phyloP scores from a whole-genome alignment of 306 rosid genomes.

The Ziziphus jujuba region DNA sequence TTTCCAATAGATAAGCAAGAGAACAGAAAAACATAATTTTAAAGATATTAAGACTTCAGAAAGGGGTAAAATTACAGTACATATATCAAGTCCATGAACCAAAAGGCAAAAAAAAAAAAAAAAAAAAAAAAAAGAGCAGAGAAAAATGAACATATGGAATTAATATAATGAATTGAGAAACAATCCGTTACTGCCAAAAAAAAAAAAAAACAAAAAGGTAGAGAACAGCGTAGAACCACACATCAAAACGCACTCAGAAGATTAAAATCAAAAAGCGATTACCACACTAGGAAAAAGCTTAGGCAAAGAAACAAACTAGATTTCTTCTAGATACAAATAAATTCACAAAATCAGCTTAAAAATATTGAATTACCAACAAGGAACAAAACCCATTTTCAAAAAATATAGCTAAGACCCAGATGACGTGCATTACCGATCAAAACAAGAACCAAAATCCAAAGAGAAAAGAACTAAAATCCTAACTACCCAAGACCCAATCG shows the following conservation, averaged over 20 bases:
- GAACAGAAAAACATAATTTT: no score
- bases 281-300: no score
- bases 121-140: not conserved
- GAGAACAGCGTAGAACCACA: not conserved
- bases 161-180: no score
- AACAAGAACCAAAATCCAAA: not conserved
- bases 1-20: no score
- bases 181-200: not conserved
- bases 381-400: not conserved
- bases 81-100: no score
- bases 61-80: no score
- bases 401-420: not conserved
- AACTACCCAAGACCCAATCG: no score
- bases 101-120: no score
- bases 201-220: not conserved
- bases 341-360: not conserved
- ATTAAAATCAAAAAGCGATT: not conserved
- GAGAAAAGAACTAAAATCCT: not conserved
- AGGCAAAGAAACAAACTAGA: not conserved
- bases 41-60: no score
- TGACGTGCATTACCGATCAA: not conserved
- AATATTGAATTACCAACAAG: not conserved
- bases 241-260: not conserved
- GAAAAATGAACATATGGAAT: not conserved
- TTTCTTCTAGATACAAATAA: not conserved